phyloP scores from a whole-genome alignment of 495 filamentous ascomycete genomes.

The Hyaloscypha finlandica region DNA sequence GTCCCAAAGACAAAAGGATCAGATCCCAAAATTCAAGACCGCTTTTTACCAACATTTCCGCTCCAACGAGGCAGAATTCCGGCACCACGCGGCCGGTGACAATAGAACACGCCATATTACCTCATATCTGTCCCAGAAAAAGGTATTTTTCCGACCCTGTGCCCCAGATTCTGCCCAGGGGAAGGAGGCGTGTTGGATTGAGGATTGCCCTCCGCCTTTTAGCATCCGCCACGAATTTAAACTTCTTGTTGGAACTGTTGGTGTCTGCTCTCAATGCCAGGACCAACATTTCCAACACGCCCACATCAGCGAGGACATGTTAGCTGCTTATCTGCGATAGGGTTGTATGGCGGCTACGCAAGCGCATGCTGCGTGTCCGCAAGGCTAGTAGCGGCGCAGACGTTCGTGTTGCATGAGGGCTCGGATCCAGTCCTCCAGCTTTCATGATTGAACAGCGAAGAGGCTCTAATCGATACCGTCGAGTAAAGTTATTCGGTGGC shows the following conservation, averaged over 20 bases:
- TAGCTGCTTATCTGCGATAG: slow-evolving; percentile 20
- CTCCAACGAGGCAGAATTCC: slow-evolving; percentile 3
- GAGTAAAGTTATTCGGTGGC: not conserved
- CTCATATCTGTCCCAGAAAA: slow-evolving; percentile 6
- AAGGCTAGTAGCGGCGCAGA: slow-evolving; percentile 21
- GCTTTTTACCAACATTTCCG: slow-evolving; percentile 13
- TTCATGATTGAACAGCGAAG: not conserved
- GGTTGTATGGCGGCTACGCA: slow-evolving; percentile 26
- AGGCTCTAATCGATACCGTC: not conserved
- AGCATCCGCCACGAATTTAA: slow-evolving; percentile 19
- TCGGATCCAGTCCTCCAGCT: slow-evolving; percentile 2
- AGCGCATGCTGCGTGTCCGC: slow-evolving; percentile 24
- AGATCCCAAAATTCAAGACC: slow-evolving; percentile 19
- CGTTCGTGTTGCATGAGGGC: not conserved
- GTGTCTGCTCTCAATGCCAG: not conserved
- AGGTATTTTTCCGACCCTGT: slow-evolving; percentile 14
- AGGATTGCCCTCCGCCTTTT: slow-evolving; percentile 13
- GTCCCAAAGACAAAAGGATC: slow-evolving; percentile 16
- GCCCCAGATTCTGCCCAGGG: slow-evolving; percentile 19
- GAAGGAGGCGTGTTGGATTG: not conserved
- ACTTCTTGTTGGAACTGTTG: slow-evolving; percentile 1
- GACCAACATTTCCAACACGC: slow-evolving; percentile 9
- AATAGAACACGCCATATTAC: slow-evolving; percentile 11
- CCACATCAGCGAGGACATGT: not conserved
- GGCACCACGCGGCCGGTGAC: slow-evolving; percentile 8